phyloP scores from a whole-genome alignment of 2,329 filamentous ascomycete species.

The Fusarium decemcellulare region DNA sequence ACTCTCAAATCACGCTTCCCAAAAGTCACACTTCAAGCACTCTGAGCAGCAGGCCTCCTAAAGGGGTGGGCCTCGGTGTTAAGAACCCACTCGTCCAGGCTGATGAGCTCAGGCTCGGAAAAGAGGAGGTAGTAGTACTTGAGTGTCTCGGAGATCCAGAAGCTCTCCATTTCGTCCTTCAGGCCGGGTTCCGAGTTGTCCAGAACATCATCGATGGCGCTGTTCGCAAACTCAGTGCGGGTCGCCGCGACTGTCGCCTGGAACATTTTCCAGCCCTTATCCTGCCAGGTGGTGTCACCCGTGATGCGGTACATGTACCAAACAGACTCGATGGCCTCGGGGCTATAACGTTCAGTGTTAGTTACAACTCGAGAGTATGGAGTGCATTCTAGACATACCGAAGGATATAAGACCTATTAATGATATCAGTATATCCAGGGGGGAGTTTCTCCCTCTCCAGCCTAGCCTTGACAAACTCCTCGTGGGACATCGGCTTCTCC shows the following conservation, averaged over 20 bases:
- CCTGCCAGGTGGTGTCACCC: slow-evolving; percentile 80
- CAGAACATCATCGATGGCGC: slow-evolving; percentile 77
- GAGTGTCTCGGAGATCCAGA: slow-evolving; percentile 91
- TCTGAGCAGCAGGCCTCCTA: slow-evolving; percentile 55
- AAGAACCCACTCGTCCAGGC: slow-evolving; percentile 77
- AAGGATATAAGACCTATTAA: slow-evolving; percentile 69
- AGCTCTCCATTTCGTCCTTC: slow-evolving; percentile 84
- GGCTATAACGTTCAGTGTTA: slow-evolving; percentile 60
- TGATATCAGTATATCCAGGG: slow-evolving; percentile 65
- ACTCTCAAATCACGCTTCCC: slow-evolving; percentile 2
- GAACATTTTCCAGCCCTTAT: slow-evolving; percentile 92
- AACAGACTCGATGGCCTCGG: slow-evolving; percentile 89
- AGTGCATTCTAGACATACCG: slow-evolving; percentile 60
- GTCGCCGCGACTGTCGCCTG: slow-evolving; percentile 77
- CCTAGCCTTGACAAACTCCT: slow-evolving; percentile 65
- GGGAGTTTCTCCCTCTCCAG: slow-evolving; percentile 63
- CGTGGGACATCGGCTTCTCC: slow-evolving; percentile 63
- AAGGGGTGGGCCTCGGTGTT: slow-evolving; percentile 76
- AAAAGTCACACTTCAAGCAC: not conserved
- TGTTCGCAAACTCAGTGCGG: slow-evolving; percentile 76
- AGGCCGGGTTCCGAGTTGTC: slow-evolving; percentile 54
- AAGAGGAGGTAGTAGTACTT: slow-evolving; percentile 95
- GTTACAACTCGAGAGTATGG: not conserved
- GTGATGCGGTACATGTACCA: slow-evolving; percentile 95
- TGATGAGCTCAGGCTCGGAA: slow-evolving; percentile 74